Evolutionary conservation across 1,139 yeast genomes (phyloP), one percentile per base, ranked within the genome.

Genomic region (Saccharomycopsis crataegensis): DNA sequence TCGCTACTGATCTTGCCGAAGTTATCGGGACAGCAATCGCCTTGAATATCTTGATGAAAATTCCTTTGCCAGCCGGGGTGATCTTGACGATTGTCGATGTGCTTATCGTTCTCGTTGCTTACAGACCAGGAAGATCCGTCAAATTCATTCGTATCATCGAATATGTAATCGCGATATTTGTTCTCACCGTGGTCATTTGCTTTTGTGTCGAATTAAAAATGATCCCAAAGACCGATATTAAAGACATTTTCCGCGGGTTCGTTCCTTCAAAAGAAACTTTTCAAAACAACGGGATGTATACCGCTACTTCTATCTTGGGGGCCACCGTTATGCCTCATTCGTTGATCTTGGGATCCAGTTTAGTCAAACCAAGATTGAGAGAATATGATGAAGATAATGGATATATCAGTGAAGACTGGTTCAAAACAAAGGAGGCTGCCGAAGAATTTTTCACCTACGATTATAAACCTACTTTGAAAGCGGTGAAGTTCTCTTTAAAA

Each of bases 21-120:
- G 95, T 87, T 38, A 85, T 87, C 54, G 96, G 95, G 62, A 80
- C 89, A n/a, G 94, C 95, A 3, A 81, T 87, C 61, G 93, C 95
- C 0, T 70, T 87, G 57, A 86, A 87, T 63, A 82, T 87, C 53
- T 71, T 87, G 57, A 62, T 85, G 47, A 75, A 75, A 51, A 73
- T 87, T 14, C 95, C 95, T 0, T 70, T 87, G 41, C 83, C 90
- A 8, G 93, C 91, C 0, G 95, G 95, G 55, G 89, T 86, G 8
- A 79, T 75, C 9, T 73, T 86, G 48, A 85, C 95, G 2, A 76
- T 84, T 41, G 74, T 78, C 1, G 95, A 87, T 66, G 93, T 87
- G 3, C 67, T 87, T 48, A 71, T 86, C 53, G 91, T 87, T 6
- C 72, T 87, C 65, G 71, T 85, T 71, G 90, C 93, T 0, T 87